Evolutionary conservation across 768 basidiomycete species (phyloP).

Genomic region (Amanita pallidorosea): DNA sequence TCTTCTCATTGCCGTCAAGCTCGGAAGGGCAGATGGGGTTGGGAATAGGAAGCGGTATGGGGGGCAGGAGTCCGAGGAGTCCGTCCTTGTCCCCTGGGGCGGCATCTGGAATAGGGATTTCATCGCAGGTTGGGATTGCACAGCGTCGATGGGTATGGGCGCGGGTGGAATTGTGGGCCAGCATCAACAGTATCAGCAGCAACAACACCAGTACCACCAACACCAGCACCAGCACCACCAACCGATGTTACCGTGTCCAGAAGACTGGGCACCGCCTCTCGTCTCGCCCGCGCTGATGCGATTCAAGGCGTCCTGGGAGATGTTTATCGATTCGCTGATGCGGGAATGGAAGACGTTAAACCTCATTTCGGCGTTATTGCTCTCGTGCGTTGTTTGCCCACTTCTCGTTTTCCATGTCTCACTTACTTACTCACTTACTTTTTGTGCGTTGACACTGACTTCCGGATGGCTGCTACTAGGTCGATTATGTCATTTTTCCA

Average conservation of each 20-base stretch:
- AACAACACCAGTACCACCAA: background rate
- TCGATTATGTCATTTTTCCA: too few relatives aligned
- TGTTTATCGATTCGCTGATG: slow-evolving; percentile 1
- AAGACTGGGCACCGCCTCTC: slow-evolving; percentile 40
- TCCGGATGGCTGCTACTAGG: background rate
- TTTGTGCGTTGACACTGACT: background rate
- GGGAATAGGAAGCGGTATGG: background rate
- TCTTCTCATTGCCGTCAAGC: background rate
- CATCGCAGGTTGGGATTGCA: background rate
- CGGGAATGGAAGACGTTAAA: slow-evolving; percentile 6
- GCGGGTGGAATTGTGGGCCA: too few relatives aligned
- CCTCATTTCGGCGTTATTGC: background rate
- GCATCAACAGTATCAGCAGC: too few relatives aligned
- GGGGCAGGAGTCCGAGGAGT: background rate
- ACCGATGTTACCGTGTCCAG: slow-evolving; percentile 33
- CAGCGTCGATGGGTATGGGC: slow-evolving; percentile 5
- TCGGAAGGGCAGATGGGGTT: background rate
- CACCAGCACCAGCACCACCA: background rate
- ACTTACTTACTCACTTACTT: too few relatives aligned
- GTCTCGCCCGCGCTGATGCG: slow-evolving; percentile 43
- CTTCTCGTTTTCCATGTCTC: background rate
- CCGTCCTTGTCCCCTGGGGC: background rate
- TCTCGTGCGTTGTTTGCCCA: background rate
- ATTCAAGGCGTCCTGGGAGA: slow-evolving; percentile 1
- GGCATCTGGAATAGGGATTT: background rate